Evolutionary conservation across 202 grass and related monocot species (phyloP).

Genomic region (Setaria italica): DNA sequence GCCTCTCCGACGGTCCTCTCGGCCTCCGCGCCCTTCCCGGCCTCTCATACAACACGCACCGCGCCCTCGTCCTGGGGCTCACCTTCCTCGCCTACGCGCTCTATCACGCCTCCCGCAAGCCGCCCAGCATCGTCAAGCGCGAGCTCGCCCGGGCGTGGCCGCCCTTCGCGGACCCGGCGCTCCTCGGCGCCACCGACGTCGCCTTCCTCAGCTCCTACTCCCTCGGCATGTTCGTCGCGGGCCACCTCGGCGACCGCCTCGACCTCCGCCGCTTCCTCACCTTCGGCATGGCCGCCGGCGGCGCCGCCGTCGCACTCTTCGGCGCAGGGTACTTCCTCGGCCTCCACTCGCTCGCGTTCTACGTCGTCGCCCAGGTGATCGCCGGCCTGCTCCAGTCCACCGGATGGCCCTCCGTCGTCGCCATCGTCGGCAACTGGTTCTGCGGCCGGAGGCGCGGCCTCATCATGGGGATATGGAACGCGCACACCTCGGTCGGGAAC

Average conservation of each 20-base stretch:
- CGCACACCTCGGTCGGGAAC: conserved; percentile 74
- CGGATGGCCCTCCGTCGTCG: conserved; percentile 73
- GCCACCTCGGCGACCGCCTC: conserved; percentile 71
- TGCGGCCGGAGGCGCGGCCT: conserved; percentile 57
- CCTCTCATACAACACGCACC: conserved; percentile 59
- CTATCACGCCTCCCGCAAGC: conserved; percentile 75
- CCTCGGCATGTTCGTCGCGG: conserved; percentile 67
- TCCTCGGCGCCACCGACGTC: conserved; percentile 72
- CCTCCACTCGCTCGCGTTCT: conserved; percentile 62
- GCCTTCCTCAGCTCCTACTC: conserved; percentile 74
- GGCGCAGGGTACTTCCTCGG: conserved; percentile 61
- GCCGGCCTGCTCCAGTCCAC: conserved; percentile 64
- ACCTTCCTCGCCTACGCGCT: conserved; percentile 76
- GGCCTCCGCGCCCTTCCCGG: conserved; percentile 38
- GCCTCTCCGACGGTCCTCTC: conserved; percentile 7
- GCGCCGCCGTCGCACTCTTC: conserved; percentile 56
- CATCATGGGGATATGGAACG: conserved; percentile 80
- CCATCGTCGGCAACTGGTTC: conserved; percentile 81
- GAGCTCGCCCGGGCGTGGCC: conserved; percentile 50
- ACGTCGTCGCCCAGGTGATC: conserved; percentile 57
- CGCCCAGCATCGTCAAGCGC: conserved; percentile 71
- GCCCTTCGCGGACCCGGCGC: conserved; percentile 53
- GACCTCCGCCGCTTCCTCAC: conserved; percentile 74
- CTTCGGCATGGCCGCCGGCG: conserved; percentile 58
- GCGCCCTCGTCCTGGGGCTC: conserved; percentile 63